Evolutionary conservation across 2,329 filamentous ascomycete genomes (phyloP).

Genomic region (Stagonosporopsis vannaccii): DNA sequence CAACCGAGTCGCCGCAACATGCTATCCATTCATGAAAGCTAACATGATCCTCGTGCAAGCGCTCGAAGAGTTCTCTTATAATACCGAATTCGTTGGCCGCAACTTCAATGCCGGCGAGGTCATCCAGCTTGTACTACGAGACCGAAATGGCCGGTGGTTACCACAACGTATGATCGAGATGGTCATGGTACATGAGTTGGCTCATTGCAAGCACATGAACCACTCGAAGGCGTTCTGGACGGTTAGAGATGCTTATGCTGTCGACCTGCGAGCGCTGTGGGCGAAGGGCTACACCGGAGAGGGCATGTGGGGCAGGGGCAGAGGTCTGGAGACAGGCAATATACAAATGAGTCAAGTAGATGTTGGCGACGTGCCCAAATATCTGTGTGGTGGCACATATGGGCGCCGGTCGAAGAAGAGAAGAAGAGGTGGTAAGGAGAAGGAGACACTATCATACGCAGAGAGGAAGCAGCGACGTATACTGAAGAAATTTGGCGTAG

Average conservation of each 20-base stretch:
- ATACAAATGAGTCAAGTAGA: conserved; percentile 35
- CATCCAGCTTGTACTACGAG: conserved; percentile 81
- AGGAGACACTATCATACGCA: conserved; percentile 67
- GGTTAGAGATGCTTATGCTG: conserved; percentile 75
- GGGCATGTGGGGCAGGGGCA: conserved; percentile 81
- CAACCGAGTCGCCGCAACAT: conserved; percentile 68
- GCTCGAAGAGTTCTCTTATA: conserved; percentile 82
- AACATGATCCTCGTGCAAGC: conserved; percentile 57
- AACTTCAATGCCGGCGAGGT: conserved; percentile 93
- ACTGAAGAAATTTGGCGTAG: conserved; percentile 76
- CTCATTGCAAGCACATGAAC: conserved; percentile 92
- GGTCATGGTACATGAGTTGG: conserved; percentile 94
- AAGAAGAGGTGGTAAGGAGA: conserved; percentile 51
- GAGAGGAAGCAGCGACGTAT: conserved; percentile 77
- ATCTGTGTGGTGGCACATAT: conserved; percentile 84
- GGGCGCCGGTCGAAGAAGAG: conserved; percentile 63
- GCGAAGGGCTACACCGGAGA: conserved; percentile 75
- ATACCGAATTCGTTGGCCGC: conserved; percentile 82
- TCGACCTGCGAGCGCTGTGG: conserved; percentile 76
- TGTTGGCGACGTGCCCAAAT: conserved; percentile 54
- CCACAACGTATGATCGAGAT: conserved; percentile 86
- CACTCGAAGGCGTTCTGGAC: conserved; percentile 83
- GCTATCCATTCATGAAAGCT: conserved; percentile 66
- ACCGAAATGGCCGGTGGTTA: conserved; percentile 71
- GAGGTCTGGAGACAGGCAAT: conserved; percentile 61